Conservation (phyloP, 148 eudicot species). For the Chenopodium formosanum region DNA sequence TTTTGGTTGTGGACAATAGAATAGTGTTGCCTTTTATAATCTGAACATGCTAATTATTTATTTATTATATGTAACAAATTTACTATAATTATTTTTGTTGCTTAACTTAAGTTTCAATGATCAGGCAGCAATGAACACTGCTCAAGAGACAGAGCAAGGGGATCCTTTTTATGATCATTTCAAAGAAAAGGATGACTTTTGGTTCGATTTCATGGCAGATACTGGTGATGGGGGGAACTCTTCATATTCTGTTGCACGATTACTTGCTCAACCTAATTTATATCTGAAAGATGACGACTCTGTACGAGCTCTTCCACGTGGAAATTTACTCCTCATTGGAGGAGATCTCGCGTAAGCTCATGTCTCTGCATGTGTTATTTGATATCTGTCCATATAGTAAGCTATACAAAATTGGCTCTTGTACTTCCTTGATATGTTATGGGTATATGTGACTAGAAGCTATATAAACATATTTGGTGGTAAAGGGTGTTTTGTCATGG, state of each 20-base stretch:
- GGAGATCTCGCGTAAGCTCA: slow-evolving; percentile 98
- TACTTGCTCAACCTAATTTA: slow-evolving; percentile 89
- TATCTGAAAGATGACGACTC: slow-evolving; percentile 38
- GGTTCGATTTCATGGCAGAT: slow-evolving; percentile 99
- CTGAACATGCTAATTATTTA: not conserved
- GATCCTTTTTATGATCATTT: slow-evolving; percentile 87
- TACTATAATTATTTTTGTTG: not conserved
- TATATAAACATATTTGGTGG: not conserved
- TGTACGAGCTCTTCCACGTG: slow-evolving; percentile 54
- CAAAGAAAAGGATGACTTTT: slow-evolving; percentile 66
- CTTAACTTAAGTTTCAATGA: slow-evolving; percentile 19
- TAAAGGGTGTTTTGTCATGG: not conserved
- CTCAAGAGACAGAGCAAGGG: slow-evolving; percentile 59
- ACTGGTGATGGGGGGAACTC: slow-evolving; percentile 99
- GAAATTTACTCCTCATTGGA: slow-evolving; percentile 78
- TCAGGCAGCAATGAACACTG: slow-evolving; percentile 86
- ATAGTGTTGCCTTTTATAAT: not conserved
- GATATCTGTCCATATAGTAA: not conserved
- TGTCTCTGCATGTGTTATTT: not conserved
- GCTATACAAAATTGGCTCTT: not conserved
- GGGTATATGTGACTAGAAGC: not conserved
- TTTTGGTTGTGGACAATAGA: too few species aligned
- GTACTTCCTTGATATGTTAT: not conserved
- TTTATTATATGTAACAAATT: not conserved
- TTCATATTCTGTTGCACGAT: slow-evolving; percentile 72